These are phyloP conservation scores for Beauveria bassiana DNA, from an alignment of 2,329 filamentous ascomycete genomes.

Conservation along the genomic window DNA sequence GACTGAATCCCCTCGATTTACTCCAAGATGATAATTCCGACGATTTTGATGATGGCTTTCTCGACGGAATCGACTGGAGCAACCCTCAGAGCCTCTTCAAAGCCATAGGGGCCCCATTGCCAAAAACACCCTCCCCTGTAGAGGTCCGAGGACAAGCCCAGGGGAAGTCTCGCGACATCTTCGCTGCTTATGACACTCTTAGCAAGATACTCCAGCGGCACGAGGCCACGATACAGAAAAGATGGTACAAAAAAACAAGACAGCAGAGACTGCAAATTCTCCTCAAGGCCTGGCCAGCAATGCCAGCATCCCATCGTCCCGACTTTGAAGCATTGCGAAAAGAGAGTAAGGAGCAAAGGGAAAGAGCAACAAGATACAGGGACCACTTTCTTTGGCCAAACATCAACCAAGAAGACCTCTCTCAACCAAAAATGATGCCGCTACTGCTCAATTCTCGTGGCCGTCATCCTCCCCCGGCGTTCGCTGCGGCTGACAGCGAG, in stretches of 20 bases:
- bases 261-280: conserved; percentile 38
- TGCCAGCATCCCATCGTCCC: conserved; percentile 41
- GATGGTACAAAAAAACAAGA: conserved; percentile 47
- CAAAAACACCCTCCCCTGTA: background rate
- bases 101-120: background rate
- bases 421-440: conserved; percentile 32
- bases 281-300: conserved; percentile 39
- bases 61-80: background rate
- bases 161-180: conserved; percentile 3
- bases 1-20: background rate
- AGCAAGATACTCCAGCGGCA: conserved; percentile 39
- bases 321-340: conserved; percentile 36
- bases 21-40: background rate
- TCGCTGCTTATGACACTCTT: conserved; percentile 24
- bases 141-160: conserved; percentile 13
- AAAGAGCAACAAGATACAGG: conserved; percentile 10
- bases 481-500: conserved; percentile 37
- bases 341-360: conserved; percentile 14
- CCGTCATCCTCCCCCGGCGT: conserved; percentile 36
- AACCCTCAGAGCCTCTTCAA: background rate
- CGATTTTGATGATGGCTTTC: background rate
- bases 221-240: conserved; percentile 41
- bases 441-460: conserved; percentile 47
- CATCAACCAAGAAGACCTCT: conserved; percentile 51
- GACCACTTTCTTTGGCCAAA: conserved; percentile 42